Conservation (phyloP, 2,329 filamentous ascomycete species). For the Xylariales sp. region DNA sequence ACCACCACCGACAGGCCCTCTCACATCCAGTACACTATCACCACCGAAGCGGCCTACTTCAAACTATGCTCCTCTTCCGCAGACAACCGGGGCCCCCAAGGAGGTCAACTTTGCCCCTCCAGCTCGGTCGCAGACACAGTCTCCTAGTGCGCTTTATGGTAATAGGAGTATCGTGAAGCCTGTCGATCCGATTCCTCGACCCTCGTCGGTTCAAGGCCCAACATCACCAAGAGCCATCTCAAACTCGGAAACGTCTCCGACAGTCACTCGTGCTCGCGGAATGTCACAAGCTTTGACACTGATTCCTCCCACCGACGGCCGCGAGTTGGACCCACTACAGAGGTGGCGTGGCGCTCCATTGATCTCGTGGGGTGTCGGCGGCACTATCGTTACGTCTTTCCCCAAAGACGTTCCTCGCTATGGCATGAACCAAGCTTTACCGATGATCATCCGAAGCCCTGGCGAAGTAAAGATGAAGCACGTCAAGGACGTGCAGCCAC, state of each 20-base stretch:
- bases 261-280: conserved; percentile 40
- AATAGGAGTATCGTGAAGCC: conserved; percentile 27
- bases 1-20: conserved; percentile 42
- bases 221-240: conserved; percentile 29
- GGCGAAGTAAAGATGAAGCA: conserved; percentile 78
- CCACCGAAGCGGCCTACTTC: conserved; percentile 50
- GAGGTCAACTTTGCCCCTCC: conserved; percentile 47
- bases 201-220: conserved; percentile 48
- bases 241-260: conserved; percentile 14
- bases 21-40: conserved; percentile 41
- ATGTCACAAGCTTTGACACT: conserved; percentile 53
- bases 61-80: conserved; percentile 44
- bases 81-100: conserved; percentile 24
- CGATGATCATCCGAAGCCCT: conserved; percentile 75
- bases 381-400: conserved; percentile 76
- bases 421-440: conserved; percentile 64
- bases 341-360: conserved; percentile 89
- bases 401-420: conserved; percentile 87
- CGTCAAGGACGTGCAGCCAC: conserved; percentile 67
- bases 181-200: conserved; percentile 44
- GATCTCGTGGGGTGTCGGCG: conserved; percentile 84
- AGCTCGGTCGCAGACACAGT: conserved; percentile 57
- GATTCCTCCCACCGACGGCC: conserved; percentile 59
- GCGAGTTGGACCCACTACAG: conserved; percentile 71
- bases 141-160: conserved; percentile 46